A percentile compares a stretch with the other conserved stretches of the same genome.
Conservation (phyloP, 1,284 basidiomycete genomes). For the Ganoderma sinense region DNA sequence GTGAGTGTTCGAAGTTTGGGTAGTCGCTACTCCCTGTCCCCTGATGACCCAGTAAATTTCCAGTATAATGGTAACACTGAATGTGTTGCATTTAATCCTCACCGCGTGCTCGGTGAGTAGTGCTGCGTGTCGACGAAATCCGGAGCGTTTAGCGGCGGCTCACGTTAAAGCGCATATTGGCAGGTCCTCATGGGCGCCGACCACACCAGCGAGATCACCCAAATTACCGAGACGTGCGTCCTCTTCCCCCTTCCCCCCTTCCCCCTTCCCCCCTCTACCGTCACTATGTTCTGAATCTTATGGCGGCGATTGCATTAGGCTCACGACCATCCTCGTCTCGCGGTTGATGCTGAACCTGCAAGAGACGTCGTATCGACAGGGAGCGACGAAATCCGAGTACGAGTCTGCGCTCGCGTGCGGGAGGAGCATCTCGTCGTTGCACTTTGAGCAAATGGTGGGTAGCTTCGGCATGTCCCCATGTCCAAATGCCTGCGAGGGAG, state of each 20-base stretch:
- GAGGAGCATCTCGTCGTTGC: not conserved
- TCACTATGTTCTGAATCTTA: not conserved
- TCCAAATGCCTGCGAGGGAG: no score
- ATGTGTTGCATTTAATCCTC: not conserved
- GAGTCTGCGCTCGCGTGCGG: not conserved
- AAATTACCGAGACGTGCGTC: not conserved
- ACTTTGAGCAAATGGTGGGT: not conserved
- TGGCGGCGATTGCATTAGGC: not conserved
- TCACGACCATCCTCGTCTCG: slow-evolving; percentile 2
- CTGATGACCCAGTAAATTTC: not conserved
- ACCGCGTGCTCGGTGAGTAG: not conserved
- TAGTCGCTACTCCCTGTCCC: no score
- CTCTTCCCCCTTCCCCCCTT: not conserved
- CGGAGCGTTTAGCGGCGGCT: not conserved
- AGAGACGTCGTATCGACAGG: not conserved
- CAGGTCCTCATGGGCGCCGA: not conserved
- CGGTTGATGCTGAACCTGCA: slow-evolving; percentile 9
- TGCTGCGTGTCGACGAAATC: not conserved
- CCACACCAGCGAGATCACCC: not conserved
- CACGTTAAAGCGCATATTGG: no score
- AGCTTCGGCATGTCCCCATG: not conserved
- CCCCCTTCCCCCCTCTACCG: not conserved
- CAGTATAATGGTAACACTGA: slow-evolving; percentile 6
- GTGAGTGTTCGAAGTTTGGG: no score
- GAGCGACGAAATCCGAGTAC: not conserved